Base-by-base conservation (phyloP, 108 stramenopile species). In the Skeletonema potamos region DNA sequence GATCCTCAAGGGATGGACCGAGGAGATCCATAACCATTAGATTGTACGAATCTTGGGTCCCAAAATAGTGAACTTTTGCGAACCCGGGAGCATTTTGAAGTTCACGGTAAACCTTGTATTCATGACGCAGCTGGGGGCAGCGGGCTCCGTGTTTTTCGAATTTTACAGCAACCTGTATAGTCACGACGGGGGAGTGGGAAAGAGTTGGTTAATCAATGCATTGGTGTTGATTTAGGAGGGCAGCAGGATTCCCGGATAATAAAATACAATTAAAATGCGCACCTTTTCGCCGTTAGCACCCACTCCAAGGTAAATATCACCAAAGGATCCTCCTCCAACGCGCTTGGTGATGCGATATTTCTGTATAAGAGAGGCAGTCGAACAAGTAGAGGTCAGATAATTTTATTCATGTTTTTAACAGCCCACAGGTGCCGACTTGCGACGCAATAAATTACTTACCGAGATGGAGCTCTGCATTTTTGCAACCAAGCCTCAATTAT, bases 11-110 rank as follows among this genome's bases (percentile, higher is more conserved):
- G 20, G 95, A 96, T 20, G 96, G 97, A n/a, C 98, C 98, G 12
- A 99, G 85, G 6, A 99, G 84, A 70, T 99, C 98, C 98, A 99
- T 98, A n/a, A 99, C 98, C 98, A 99, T 98, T 43, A 98, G 91
- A 66, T 99, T 99, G 86, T 96, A 99, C 39, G 91, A 94, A 72
- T 97, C 94, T 68, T 97, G 96, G 27, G 96, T 93, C 39, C 98
- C 98, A 76, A 97, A 99, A 84, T 96, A 97, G 76, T 96, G 95
- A 41, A 99, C 96, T 74, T 98, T 95, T 68, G 96, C 95, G 58
- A 96, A 96, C 39, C 95, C 95, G 18, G 95, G 95, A 26, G 95
- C 95, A 79, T 93, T 93, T 76, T 98, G 96, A 46, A 99, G 90
- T 72, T 98, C 97, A 59, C 98, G 94, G 88, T 99, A 99, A 32